phyloP scores from a whole-genome alignment of 2,329 filamentous ascomycete species.

The Cercospora beticola region DNA sequence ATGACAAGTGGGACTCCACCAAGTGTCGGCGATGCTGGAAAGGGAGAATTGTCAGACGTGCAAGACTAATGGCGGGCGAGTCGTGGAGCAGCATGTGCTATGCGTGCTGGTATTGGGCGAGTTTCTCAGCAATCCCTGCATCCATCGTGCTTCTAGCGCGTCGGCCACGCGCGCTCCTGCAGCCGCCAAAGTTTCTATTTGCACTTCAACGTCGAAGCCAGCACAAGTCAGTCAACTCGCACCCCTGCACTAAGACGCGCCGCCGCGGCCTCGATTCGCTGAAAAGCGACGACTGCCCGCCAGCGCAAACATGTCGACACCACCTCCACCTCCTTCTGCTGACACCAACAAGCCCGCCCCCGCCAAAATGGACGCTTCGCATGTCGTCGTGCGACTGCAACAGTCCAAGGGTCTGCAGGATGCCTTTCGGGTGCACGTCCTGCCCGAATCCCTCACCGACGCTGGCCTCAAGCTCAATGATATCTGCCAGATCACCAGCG shows the following conservation, averaged over 20 bases:
- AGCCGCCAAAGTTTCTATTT: neutral
- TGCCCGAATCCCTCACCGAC: constrained; percentile 55
- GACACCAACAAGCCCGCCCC: neutral
- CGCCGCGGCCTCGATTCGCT: neutral
- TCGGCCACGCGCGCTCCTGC: neutral
- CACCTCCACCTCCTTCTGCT: neutral
- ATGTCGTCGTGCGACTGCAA: constrained; percentile 54
- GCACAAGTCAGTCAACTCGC: neutral
- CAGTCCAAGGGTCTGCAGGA: constrained; percentile 48
- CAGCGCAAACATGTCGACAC: neutral
- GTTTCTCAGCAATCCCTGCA: neutral
- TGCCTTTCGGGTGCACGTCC: constrained; percentile 60
- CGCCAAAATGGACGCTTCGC: constrained; percentile 22
- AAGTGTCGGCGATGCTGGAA: neutral
- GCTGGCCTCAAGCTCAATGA: constrained; percentile 60
- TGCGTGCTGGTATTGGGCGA: neutral
- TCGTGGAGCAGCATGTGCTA: neutral
- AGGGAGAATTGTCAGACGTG: neutral
- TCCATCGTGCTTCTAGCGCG: neutral
- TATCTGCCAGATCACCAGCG: constrained; percentile 53
- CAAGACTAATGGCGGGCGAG: neutral
- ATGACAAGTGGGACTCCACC: neutral
- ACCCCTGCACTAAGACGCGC: neutral
- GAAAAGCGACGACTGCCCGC: neutral
- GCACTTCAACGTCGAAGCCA: neutral